Evolutionary conservation across 1,139 yeast species (phyloP), one percentile per base, ranked within the genome.

Genomic region (Taiozyma sp.): DNA sequence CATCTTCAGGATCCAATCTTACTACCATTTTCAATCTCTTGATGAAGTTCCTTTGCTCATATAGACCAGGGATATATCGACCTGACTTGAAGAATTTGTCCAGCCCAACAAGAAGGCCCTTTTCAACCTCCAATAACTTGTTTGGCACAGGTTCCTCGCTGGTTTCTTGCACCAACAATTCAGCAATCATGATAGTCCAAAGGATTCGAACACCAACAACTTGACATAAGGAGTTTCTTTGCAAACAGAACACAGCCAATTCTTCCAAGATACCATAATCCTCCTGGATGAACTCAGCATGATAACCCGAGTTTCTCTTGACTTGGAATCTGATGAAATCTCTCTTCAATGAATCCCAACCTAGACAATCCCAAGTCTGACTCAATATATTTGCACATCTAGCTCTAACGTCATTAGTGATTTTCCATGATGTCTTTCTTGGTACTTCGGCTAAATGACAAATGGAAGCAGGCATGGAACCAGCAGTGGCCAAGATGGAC

Each of bases 401-500:
- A 30, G 77, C 76, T 57, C 95, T 76, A 56, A 88, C 70, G 58
- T 80, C 83, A 13, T 82, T 83, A 1, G 90, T 77, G 46, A 88
- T 79, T 51, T 74, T 74, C 67, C 71, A 72, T 58, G 90, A 81
- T 1, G 91, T 91, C 59, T 82, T 83, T 63, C 85, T 76, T 46
- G 95, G 90, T 49, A 87, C 82, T 46, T 81, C 84, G 2, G 89
- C 78, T 51, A 85, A 70, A 59, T 82, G 86, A 59, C 83, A 86
- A 50, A 79, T 69, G 0, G 87, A 71, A 14, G 81, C 81, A 1
- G 87, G 85, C 55, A 79, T 76, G 22, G 80, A 69, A 2, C 80
- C 74, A 4, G 81, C 76, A 50, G 69, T 64, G 2, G 66, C 56
- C 29, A 87, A 73, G 44, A 85, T 69, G 13, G 81, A 74, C 57